phyloP scores from a whole-genome alignment of 2,329 filamentous ascomycete genomes.

The Penicillium psychrosexuale region DNA sequence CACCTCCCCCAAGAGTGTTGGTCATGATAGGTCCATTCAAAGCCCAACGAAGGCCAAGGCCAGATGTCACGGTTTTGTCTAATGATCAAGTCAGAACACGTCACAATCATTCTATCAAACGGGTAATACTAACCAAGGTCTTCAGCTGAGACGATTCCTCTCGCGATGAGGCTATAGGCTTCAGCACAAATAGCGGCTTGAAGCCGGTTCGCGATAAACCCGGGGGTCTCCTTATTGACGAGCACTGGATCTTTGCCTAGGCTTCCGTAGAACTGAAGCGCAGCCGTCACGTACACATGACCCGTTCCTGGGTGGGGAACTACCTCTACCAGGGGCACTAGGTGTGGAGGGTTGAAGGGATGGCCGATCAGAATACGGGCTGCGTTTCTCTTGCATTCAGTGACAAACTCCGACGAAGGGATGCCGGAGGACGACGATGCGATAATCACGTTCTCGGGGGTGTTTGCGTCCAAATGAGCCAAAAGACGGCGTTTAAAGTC shows the following conservation, averaged over 20 bases:
- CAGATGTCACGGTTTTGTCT: constrained; percentile 17
- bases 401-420: constrained; percentile 10
- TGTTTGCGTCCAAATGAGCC: constrained; percentile 17
- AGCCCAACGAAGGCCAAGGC: constrained; percentile 17
- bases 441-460: constrained; percentile 11
- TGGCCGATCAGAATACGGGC: constrained; percentile 45
- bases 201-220: constrained; percentile 48
- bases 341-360: constrained; percentile 50
- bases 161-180: constrained; percentile 34
- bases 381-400: constrained; percentile 20
- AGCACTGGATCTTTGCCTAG: constrained; percentile 44
- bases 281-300: background rate
- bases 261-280: constrained; percentile 35
- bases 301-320: constrained; percentile 38
- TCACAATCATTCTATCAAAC: background rate
- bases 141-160: constrained; percentile 28
- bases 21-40: constrained; percentile 16
- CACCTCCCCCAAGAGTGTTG: constrained; percentile 16
- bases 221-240: constrained; percentile 43
- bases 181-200: constrained; percentile 42
- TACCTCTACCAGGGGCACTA: constrained; percentile 50
- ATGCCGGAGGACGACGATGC: constrained; percentile 16
- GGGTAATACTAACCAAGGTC: constrained; percentile 12
- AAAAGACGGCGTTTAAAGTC: constrained; percentile 18
- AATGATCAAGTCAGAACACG: background rate